Conservation (phyloP, 192 early-diverging fungal species). For the Backusella westeae region DNA sequence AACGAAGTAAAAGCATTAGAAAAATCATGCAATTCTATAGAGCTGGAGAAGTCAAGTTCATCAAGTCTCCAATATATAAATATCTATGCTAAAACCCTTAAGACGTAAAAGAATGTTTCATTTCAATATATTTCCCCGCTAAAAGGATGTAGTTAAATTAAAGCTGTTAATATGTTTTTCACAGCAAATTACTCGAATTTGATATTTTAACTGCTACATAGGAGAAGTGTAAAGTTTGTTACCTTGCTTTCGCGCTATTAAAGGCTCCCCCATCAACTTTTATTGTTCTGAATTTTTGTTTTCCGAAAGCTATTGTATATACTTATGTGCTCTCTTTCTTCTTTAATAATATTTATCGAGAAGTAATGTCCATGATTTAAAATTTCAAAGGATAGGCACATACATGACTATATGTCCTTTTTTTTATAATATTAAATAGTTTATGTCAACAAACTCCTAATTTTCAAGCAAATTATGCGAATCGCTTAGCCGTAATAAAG, state of each 20-base stretch:
- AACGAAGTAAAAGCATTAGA: not conserved
- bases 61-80: not conserved
- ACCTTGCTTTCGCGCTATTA: not conserved
- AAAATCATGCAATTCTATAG: not conserved
- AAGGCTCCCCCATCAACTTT: not conserved
- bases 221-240: too few relatives aligned
- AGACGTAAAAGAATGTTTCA: not conserved
- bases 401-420: too few relatives aligned
- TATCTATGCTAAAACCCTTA: not conserved
- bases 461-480: too few relatives aligned
- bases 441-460: too few relatives aligned
- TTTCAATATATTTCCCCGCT: not conserved
- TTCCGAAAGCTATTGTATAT: not conserved
- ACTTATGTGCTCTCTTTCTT: not conserved
- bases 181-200: not conserved
- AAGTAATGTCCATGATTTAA: too few relatives aligned
- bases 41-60: not conserved
- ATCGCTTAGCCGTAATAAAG: too few relatives aligned
- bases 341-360: not conserved
- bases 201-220: not conserved
- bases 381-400: too few relatives aligned
- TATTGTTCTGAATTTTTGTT: not conserved
- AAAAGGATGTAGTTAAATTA: not conserved
- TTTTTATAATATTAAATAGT: too few relatives aligned
- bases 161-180: not conserved